Evolutionary conservation across 2,329 filamentous ascomycete species (phyloP).

Genomic region (Daldinia eschscholtzii): DNA sequence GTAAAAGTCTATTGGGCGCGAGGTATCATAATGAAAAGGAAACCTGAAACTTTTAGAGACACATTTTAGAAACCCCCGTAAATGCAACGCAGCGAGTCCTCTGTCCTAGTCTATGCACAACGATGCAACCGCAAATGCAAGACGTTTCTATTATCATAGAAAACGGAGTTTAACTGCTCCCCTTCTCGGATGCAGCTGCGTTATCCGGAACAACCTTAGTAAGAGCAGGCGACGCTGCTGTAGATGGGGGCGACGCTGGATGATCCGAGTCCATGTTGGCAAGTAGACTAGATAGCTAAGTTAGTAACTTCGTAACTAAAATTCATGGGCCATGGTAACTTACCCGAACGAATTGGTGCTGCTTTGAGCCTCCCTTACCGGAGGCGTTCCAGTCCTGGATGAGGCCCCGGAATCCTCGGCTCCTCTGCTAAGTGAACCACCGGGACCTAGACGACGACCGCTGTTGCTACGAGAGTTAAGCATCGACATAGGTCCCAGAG

Average conservation of each 20-base stretch:
- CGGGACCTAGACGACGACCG: slow-evolving; percentile 82
- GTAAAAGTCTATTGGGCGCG: slow-evolving; percentile 51
- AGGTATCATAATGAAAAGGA: slow-evolving; percentile 60
- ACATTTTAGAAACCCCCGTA: slow-evolving; percentile 58
- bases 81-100: slow-evolving; percentile 58
- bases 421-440: slow-evolving; percentile 77
- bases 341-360: slow-evolving; percentile 96
- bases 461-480: slow-evolving; percentile 92
- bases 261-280: slow-evolving; percentile 70
- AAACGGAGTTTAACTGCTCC: slow-evolving; percentile 61
- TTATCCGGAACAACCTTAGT: slow-evolving; percentile 71
- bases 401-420: slow-evolving; percentile 89
- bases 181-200: slow-evolving; percentile 61
- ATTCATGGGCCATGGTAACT: slow-evolving; percentile 53
- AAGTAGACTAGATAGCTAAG: slow-evolving; percentile 60
- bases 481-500: slow-evolving; percentile 86
- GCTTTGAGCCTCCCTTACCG: slow-evolving; percentile 69
- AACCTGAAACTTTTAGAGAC: slow-evolving; percentile 60
- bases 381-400: slow-evolving; percentile 90
- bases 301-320: slow-evolving; percentile 48
- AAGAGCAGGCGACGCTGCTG: slow-evolving; percentile 74
- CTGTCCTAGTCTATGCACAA: slow-evolving; percentile 60
- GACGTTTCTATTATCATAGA: slow-evolving; percentile 53
- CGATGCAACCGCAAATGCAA: slow-evolving; percentile 56
- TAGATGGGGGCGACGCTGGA: slow-evolving; percentile 77